Base-by-base conservation (phyloP, 1,284 basidiomycete species). In the Dichomitus squalens region DNA sequence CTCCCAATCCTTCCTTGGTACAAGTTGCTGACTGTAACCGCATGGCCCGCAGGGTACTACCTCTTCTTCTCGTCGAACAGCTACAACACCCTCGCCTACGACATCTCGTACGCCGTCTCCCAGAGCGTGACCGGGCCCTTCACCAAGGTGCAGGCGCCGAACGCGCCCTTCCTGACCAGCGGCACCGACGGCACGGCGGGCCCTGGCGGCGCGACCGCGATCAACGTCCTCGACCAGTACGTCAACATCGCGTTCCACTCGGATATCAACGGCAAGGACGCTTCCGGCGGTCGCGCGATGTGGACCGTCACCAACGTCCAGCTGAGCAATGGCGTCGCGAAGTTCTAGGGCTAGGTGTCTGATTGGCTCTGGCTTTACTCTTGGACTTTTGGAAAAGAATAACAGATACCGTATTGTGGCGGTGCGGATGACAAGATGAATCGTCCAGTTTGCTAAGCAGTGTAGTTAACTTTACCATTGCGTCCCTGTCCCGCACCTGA, bases 21-120 rank as follows among this genome's bases (percentile, higher is more conserved):
- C 7, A 4, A 36, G 12, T 36, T 12, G 16, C 12, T 12, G 41
- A 23, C 5, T 33, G 8, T 7, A n/a, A n/a, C n/a, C n/a, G 20
- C 16, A 21, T 21, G 16, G 40, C 3, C 7, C 3, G 33, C 21
- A 43, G 47, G 57, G 35, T 66, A 63, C 33, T 63, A 64, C 27
- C 43, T 68, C 33, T 66, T 64, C 43, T 68, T 66, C 59, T 63
- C 57, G 34, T 64, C 62, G 16, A 65, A 66, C 49, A 59, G 58
- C 56, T 67, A 64, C 53, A 59, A 62, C 35, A 61, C 64, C 33
- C 44, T 57, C 25, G 33, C 60, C 14, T 67, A 68, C 27, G 66
- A 68, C 38, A 56, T 67, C 21, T 58, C 59, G 49, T 68, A 67
- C 31, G 66, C 66, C n/a, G 65, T 64, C 21, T 54, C 64, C 11